A percentile compares a stretch with the other conserved stretches of the same genome.
Evolutionary conservation across 768 basidiomycete species (phyloP).

Genomic region (Boletus coccyginus): DNA sequence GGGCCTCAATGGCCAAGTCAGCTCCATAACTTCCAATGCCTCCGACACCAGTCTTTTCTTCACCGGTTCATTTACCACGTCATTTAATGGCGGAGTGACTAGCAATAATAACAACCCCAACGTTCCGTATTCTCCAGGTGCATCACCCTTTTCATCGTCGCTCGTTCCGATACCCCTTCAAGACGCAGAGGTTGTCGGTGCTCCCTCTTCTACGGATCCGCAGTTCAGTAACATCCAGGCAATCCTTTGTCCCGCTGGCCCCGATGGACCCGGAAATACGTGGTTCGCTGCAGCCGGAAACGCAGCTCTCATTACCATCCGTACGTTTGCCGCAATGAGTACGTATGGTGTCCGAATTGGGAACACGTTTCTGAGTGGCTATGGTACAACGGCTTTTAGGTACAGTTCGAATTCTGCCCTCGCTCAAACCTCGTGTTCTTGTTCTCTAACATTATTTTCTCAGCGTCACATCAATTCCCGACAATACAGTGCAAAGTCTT

Average conservation of each 20-base stretch:
- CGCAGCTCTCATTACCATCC: slow-evolving; percentile 70
- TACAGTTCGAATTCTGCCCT: slow-evolving; percentile 28
- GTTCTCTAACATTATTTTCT: slow-evolving; percentile 7
- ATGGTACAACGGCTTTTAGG: slow-evolving; percentile 90
- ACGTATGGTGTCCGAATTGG: slow-evolving; percentile 84
- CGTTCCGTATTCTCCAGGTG: slow-evolving; percentile 76
- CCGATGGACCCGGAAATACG: slow-evolving; percentile 72
- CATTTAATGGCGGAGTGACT: slow-evolving; percentile 55
- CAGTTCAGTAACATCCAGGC: slow-evolving; percentile 62
- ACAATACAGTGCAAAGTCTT: slow-evolving; percentile 77
- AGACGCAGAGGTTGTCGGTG: slow-evolving; percentile 54
- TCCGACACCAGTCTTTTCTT: slow-evolving; percentile 79
- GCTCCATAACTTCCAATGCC: slow-evolving; percentile 72
- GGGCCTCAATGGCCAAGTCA: slow-evolving; percentile 70
- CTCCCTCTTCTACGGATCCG: slow-evolving; percentile 58
- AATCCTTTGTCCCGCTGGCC: slow-evolving; percentile 84
- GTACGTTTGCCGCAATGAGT: slow-evolving; percentile 69
- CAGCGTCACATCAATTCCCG: slow-evolving; percentile 86
- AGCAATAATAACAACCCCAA: slow-evolving; percentile 76
- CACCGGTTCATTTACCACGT: slow-evolving; percentile 81
- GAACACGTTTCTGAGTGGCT: slow-evolving; percentile 80
- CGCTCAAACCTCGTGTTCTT: background rate
- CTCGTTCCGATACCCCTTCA: slow-evolving; percentile 77
- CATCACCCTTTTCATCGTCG: slow-evolving; percentile 85
- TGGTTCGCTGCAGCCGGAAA: slow-evolving; percentile 82